Evolutionary conservation across 768 basidiomycete genomes (phyloP), one percentile per base, ranked within the genome.

Genomic region (Obba rivulosa): DNA sequence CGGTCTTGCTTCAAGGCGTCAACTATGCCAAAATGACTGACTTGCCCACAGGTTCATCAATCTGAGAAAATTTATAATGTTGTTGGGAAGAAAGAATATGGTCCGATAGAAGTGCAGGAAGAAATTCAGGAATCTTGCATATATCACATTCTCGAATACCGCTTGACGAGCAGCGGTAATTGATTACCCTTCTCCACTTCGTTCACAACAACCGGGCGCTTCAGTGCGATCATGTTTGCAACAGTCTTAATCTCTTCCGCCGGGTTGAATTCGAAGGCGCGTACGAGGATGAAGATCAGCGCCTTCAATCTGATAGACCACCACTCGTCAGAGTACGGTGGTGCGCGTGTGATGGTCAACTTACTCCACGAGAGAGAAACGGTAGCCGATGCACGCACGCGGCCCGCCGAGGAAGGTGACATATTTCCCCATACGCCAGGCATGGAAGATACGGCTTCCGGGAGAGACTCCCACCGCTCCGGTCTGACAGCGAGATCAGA

Each of bases 391-490:
- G 48, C 84, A 87, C 0, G 80, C 72, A 22, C 75, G 71, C 14
- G 79, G 77, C 1, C 85, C 85, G 20, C 79, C 80, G 2, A 81
- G 54, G 71, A 87, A 87, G 0, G 78, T 76, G 17, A 85, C 55
- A 78, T 56, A 54, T 83, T 75, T 16, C 75, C 73, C 75, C 76
- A 83, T 1, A 84, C 69, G 7, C 82, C 79, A 9, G 85, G 85
- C 35, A 85, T 66, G 1, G 60, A 48, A 5, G 58, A 59, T 1
- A 70, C 75, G 1, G 67, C 66, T 18, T 75, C 71, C 0, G 82
- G 80, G 81, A 61, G 0, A 71, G 66, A 53, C 14, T 67, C 59
- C 85, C 85, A 87, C 0, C 85, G 71, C 54, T 85, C 84, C 0
- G 85, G 85, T 55, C 81, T 85, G 49, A 49, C 22, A 11, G 13